A percentile compares a stretch with the other conserved stretches of the same genome.
Conservation (phyloP, 495 filamentous ascomycete genomes). For the Platismatia glauca region DNA sequence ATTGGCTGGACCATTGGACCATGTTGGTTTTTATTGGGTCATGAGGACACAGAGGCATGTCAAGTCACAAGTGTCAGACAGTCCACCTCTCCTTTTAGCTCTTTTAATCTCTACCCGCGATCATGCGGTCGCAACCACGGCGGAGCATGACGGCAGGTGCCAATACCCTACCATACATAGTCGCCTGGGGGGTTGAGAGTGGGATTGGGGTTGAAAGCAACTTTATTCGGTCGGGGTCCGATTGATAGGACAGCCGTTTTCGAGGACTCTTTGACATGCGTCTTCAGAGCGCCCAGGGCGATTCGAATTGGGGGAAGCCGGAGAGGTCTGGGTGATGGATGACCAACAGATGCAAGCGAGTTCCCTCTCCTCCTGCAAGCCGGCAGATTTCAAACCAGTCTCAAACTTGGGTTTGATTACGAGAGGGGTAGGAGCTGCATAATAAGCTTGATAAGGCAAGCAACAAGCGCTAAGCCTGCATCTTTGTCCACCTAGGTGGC, state of each 20-base stretch:
- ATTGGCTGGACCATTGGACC: slow-evolving; percentile 1
- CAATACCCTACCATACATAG: no score
- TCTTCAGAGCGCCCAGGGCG: neutral
- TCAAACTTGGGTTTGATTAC: slow-evolving; percentile 2
- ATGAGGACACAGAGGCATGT: no score
- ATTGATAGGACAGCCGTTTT: neutral
- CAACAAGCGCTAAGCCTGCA: no score
- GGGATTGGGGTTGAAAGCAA: neutral
- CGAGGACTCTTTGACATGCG: neutral
- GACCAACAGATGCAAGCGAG: neutral
- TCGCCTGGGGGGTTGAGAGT: neutral
- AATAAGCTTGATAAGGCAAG: no score
- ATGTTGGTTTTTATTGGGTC: no score
- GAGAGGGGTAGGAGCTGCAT: no score
- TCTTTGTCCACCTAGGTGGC: no score
- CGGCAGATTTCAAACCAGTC: slow-evolving; percentile 2
- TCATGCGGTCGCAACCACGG: slow-evolving; percentile 4
- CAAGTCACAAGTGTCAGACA: no score
- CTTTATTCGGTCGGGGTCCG: no score
- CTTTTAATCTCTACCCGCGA: slow-evolving; percentile 14
- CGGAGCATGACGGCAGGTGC: neutral
- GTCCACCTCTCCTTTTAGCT: neutral
- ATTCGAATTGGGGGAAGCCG: no score
- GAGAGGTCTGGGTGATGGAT: neutral
- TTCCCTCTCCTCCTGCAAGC: neutral